Conservation (phyloP, 768 basidiomycete genomes). For the Leccinum uliginosum region DNA sequence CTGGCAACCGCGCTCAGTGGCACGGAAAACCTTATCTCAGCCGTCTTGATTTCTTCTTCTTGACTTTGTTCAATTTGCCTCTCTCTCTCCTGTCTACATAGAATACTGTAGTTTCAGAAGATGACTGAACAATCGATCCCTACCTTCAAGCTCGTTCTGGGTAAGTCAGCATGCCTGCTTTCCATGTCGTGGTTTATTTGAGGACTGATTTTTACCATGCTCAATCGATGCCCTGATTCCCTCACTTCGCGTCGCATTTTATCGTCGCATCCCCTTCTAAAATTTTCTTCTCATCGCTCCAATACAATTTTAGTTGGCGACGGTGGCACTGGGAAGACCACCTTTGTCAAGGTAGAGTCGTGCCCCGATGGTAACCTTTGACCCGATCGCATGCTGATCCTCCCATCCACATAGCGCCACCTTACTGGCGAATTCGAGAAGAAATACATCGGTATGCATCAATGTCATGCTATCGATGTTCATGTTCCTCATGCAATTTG, state of each 20-base stretch:
- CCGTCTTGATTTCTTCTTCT: constrained; percentile 30
- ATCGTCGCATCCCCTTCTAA: constrained; percentile 5
- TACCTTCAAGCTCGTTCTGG: constrained; percentile 98
- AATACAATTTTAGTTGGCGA: constrained; percentile 67
- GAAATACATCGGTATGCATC: constrained; percentile 89
- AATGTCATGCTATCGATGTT: constrained; percentile 9
- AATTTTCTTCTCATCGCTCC: background rate
- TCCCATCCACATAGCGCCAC: constrained; percentile 63
- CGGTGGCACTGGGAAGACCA: constrained; percentile 97
- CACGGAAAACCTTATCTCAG: constrained; percentile 36
- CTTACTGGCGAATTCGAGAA: constrained; percentile 99
- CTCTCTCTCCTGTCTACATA: constrained; percentile 18
- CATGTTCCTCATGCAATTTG: constrained; percentile 10
- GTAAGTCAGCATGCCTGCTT: constrained; percentile 43
- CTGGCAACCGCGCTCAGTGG: constrained; percentile 23
- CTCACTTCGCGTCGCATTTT: constrained; percentile 9
- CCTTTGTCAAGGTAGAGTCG: constrained; percentile 85
- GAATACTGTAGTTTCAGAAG: constrained; percentile 21
- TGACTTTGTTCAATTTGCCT: constrained; percentile 21
- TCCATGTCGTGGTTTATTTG: constrained; percentile 5
- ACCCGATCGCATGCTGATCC: constrained; percentile 58
- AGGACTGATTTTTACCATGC: constrained; percentile 26
- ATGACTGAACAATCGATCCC: constrained; percentile 52
- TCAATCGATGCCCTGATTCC: constrained; percentile 49
- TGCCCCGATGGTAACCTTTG: constrained; percentile 20